phyloP scores from a whole-genome alignment of 352 stramenopile species.

The Phytophthora brassicae region DNA sequence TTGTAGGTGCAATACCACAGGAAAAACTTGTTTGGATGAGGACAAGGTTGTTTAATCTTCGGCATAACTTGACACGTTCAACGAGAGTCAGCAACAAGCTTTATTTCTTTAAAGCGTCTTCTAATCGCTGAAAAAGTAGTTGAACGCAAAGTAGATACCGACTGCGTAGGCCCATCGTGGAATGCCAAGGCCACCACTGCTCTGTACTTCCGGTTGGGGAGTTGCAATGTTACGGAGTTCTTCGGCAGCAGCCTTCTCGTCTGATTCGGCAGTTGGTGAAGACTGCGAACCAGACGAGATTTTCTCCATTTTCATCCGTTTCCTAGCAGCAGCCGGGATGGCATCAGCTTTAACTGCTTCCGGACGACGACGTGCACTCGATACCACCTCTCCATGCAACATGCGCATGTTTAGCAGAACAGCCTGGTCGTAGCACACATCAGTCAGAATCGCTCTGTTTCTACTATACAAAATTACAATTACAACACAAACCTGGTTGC shows the following conservation, averaged over 20 bases:
- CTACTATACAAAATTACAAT: background rate
- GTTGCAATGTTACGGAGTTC: conserved; percentile 49
- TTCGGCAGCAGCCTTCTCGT: conserved; percentile 32
- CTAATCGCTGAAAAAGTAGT: conserved; percentile 59
- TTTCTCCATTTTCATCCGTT: conserved; percentile 74
- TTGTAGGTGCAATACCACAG: no score
- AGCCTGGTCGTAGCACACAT: conserved; percentile 33
- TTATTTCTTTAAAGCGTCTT: background rate
- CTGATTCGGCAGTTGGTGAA: conserved; percentile 10
- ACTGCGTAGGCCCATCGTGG: conserved; percentile 71
- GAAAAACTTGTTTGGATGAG: no score
- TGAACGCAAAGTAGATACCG: conserved; percentile 65
- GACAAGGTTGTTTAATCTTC: no score
- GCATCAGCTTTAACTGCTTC: conserved; percentile 57
- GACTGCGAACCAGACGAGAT: conserved; percentile 19
- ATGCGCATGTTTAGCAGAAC: conserved; percentile 80
- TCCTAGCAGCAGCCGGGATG: conserved; percentile 51
- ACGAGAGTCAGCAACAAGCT: background rate
- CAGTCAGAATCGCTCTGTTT: background rate
- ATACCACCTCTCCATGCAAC: conserved; percentile 78
- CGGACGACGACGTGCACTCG: conserved; percentile 47
- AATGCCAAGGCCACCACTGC: conserved; percentile 45
- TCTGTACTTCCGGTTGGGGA: conserved; percentile 55
- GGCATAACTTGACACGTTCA: no score
- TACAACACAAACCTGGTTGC: conserved; percentile 56